Evolutionary conservation across 805 yeast genomes (phyloP), one percentile per base, ranked within the genome.

Genomic region (Candida sithepensis): DNA sequence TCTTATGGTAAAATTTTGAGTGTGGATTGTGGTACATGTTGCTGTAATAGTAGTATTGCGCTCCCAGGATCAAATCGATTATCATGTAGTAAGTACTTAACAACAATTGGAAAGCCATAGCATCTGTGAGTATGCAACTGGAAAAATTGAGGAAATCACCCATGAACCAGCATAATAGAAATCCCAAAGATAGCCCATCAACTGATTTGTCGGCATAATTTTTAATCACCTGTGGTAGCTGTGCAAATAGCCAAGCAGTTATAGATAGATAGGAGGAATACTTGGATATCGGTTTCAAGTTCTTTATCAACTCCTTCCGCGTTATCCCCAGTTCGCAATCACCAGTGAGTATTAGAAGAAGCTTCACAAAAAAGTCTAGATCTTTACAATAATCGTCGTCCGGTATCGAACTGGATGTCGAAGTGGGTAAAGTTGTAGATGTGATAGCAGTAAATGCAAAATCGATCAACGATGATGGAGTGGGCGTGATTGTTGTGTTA

Each of bases 231-330:
- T 85, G 92, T 1, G 91, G 91, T 16, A 81, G 58, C 62, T 84
- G 91, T 2, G 91, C 91, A 61, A 84, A 81, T 32, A 84, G 68
- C 91, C 92, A 85, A 49, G 82, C 73, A 5, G 67, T 63, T 34
- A 81, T 66, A 3, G 85, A 80, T 16, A 70, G 44, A 28, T 61
- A 63, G 2, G 69, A 72, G 1, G 68, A 44, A 22, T 57, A 41
- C 39, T 48, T 47, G 10, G 73, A 67, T 18, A 69, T 48, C 3
- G 66, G 63, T 12, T 39, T 41, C 28, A 58, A 48, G 16, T 32
- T 23, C 3, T 41, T 26, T 3, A 60, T 56, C 19, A 62, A 33
- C 20, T 54, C 50, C 13, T 54, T 42, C 26, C 55, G 47, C 16
- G 52, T 26, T n/a, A 55, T 41, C 28, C 50, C 48, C 16, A 58